Evolutionary conservation across 2,329 filamentous ascomycete genomes (phyloP), one percentile per base, ranked within the genome.

Genomic region (Trichoderma atroviride): DNA sequence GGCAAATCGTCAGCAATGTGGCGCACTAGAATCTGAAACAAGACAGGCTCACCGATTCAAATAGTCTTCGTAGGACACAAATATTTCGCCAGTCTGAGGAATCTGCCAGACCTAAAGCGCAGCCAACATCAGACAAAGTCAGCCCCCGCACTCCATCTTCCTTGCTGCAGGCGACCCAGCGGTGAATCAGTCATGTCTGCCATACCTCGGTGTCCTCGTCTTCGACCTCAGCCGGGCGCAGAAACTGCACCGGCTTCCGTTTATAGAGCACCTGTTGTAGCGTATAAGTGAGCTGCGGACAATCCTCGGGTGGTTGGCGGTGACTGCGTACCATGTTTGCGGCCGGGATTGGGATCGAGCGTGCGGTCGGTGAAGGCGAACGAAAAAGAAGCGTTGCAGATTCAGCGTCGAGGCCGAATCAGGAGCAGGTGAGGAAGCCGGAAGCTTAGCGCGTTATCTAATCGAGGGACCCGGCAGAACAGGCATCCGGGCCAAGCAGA

Each of bases 191-290:
- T 40, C 31, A 33, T 5, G 43, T 31, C 22, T 19, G 16, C 22
- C 50, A 86, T 86, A 95, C 94, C 87, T 98, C 94, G 74, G 88
- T 86, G 76, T 92, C 89, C 73, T 97, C 93, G 84, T 96, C 90
- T 74, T 94, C 86, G 73, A 95, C 88, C 64, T 87, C 83, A 27
- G 92, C 91, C 59, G 86, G 85, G 61, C 91, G 87, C 74, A 94
- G 84, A 78, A 93, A 92, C 82, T 92, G 90, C 77, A 98, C 94
- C 69, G 94, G 94, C 82, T 98, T 98, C 76, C 96, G 89, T 84
- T 98, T 98, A 82, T 92, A 97, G 1, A 65, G 55, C 55, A 69
- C 61, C 68, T 65, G 43, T 65, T 50, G 14, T 29, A 50, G 33
- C 43, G 61, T 65, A 37, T 63, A 50, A 24, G 66, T 57, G 24